A percentile compares a stretch with the other conserved stretches of the same genome.
Conservation (phyloP, 306 rosid species). For the Vigna mungo region DNA sequence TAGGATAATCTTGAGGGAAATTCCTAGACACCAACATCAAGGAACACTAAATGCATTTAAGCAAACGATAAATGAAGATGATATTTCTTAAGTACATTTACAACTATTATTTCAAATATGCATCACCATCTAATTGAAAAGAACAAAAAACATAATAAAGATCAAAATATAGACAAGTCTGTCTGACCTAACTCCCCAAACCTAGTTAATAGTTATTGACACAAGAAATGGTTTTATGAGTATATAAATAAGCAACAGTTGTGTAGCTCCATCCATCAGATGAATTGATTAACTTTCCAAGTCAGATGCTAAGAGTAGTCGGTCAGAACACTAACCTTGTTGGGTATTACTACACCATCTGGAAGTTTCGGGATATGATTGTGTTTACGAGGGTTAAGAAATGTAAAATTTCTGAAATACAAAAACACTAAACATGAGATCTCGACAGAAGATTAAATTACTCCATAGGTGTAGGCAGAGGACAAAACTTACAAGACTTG, state of each 20-base stretch:
- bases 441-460: neutral
- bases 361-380: slow-evolving; percentile 70
- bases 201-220: neutral
- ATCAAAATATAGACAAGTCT: slow-evolving; percentile 10
- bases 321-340: slow-evolving; percentile 56
- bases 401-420: slow-evolving; percentile 65
- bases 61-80: neutral
- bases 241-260: slow-evolving; percentile 15
- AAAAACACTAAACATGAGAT: slow-evolving; percentile 39
- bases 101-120: neutral
- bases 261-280: neutral
- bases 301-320: slow-evolving; percentile 13
- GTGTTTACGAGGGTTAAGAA: slow-evolving; percentile 57
- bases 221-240: neutral
- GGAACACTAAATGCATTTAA: neutral
- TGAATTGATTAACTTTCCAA: neutral
- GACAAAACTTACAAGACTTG: slow-evolving; percentile 70
- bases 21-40: neutral
- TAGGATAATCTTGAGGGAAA: neutral
- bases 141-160: neutral
- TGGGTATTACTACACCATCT: slow-evolving; percentile 60
- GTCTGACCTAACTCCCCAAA: neutral
- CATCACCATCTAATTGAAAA: neutral
- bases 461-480: slow-evolving; percentile 5
- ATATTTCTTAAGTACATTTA: neutral